A percentile compares a stretch with the other conserved stretches of the same genome.
These are phyloP conservation scores for Pyricularia sp. DNA, from an alignment of 2,329 filamentous ascomycete species.

Conservation along the genomic window DNA sequence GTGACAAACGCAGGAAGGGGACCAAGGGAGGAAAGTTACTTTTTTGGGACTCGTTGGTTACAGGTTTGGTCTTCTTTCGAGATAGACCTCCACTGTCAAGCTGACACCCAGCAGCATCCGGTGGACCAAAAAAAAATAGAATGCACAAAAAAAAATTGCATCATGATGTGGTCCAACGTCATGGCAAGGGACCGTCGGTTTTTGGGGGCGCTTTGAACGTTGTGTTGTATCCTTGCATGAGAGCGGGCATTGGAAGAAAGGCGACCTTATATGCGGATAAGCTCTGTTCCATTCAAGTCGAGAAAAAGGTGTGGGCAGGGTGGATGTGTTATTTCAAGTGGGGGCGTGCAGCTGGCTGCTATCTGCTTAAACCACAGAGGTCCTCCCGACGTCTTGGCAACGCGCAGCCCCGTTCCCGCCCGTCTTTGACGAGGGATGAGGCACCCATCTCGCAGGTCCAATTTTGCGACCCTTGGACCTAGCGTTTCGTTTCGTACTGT, in stretches of 20 bases:
- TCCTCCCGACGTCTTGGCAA: neutral
- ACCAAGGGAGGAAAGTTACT: neutral
- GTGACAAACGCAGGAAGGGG: neutral
- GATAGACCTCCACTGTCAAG: neutral
- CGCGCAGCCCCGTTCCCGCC: neutral
- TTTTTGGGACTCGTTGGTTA: neutral
- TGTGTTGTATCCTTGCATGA: neutral
- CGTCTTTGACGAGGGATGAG: neutral
- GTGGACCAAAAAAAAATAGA: neutral
- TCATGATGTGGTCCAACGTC: neutral
- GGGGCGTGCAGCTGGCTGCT: neutral
- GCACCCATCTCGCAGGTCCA: neutral
- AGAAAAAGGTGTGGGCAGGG: neutral
- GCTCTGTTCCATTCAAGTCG: neutral
- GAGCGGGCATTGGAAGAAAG: neutral
- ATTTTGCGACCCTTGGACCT: neutral
- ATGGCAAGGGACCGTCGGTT: neutral
- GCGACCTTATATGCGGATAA: neutral
- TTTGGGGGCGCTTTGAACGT: neutral
- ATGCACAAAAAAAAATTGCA: neutral
- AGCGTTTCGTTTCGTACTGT: neutral
- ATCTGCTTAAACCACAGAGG: neutral
- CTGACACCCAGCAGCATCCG: neutral
- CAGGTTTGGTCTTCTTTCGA: neutral
- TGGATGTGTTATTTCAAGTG: neutral